A percentile compares a stretch with the other conserved stretches of the same genome.
These are phyloP conservation scores for Monosporascus sp. DNA, from an alignment of 2,329 filamentous ascomycete genomes.

Conservation along the genomic window DNA sequence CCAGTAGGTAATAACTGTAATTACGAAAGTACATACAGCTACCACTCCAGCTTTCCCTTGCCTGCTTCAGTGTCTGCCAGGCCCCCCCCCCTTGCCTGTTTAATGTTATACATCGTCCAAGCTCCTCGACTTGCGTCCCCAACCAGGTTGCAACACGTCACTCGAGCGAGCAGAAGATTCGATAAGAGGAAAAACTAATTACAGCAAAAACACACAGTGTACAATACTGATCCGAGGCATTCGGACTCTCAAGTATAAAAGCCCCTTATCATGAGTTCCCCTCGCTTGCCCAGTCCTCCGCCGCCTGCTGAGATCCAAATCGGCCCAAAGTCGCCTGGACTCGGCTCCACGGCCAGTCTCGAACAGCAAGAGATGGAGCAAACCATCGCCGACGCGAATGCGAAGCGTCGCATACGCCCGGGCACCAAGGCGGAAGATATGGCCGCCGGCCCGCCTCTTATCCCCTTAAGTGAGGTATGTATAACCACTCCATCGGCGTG, in stretches of 20 bases:
- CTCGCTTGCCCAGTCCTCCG: slow-evolving; percentile 88
- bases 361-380: slow-evolving; percentile 59
- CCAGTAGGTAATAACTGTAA: too few relatives aligned
- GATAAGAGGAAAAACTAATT: not conserved
- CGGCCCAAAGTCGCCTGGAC: slow-evolving; percentile 64
- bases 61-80: too few relatives aligned
- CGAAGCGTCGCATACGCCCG: slow-evolving; percentile 80
- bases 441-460: slow-evolving; percentile 82
- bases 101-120: too few relatives aligned
- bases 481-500: not conserved
- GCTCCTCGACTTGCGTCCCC: too few relatives aligned
- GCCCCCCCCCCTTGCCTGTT: too few relatives aligned
- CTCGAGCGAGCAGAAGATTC: too few relatives aligned
- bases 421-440: slow-evolving; percentile 91
- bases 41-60: too few relatives aligned
- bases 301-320: slow-evolving; percentile 94
- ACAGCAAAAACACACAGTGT: not conserved
- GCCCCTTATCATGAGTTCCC: slow-evolving; percentile 52
- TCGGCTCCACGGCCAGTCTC: slow-evolving; percentile 40
- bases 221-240: not conserved
- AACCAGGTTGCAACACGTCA: too few relatives aligned
- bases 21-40: too few relatives aligned
- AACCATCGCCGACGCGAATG: slow-evolving; percentile 63
- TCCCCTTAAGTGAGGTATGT: slow-evolving; percentile 76
- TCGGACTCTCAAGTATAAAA: not conserved